These are phyloP conservation scores for Abrus precatorius DNA, from an alignment of 306 rosid species.

Conservation along the genomic window DNA sequence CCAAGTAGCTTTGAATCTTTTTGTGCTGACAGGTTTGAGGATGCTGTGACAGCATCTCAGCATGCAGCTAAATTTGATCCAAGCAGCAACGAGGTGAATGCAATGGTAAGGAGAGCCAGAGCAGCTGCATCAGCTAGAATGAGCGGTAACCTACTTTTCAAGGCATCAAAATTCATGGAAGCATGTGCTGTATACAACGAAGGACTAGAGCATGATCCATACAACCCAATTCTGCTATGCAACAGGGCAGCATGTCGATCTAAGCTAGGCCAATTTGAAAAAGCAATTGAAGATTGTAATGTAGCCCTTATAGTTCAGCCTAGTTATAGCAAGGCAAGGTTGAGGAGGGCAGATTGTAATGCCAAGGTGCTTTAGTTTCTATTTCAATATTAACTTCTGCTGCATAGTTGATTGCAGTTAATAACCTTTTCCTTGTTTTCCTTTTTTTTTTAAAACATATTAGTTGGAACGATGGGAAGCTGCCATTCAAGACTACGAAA, in stretches of 20 bases:
- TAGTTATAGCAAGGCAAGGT: conserved; percentile 89
- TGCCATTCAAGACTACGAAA: conserved; percentile 88
- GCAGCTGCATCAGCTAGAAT: conserved; percentile 73
- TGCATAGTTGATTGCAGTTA: background rate
- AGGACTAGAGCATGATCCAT: conserved; percentile 81
- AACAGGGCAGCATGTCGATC: conserved; percentile 97
- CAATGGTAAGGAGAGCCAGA: conserved; percentile 69
- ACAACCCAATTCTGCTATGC: conserved; percentile 83
- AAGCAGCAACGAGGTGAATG: conserved; percentile 59
- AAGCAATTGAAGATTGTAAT: conserved; percentile 93
- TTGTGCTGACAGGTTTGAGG: conserved; percentile 73
- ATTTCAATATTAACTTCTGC: conserved; percentile 15
- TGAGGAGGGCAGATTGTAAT: conserved; percentile 87
- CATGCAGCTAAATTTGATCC: conserved; percentile 79
- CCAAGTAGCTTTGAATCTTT: conserved; percentile 52
- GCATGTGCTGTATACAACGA: conserved; percentile 77
- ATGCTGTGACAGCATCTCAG: conserved; percentile 73
- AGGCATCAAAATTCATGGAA: conserved; percentile 75
- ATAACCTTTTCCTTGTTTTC: background rate
- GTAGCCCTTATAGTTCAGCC: conserved; percentile 81
- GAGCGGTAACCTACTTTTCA: conserved; percentile 92
- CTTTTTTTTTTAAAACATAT: conserved; percentile 15
- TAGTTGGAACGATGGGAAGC: conserved; percentile 96
- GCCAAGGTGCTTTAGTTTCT: conserved; percentile 68
- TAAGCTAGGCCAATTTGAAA: conserved; percentile 86